A percentile compares a stretch with the other conserved stretches of the same genome.
phyloP scores from a whole-genome alignment of 1,139 yeast species.

The Kazachstania sp. region DNA sequence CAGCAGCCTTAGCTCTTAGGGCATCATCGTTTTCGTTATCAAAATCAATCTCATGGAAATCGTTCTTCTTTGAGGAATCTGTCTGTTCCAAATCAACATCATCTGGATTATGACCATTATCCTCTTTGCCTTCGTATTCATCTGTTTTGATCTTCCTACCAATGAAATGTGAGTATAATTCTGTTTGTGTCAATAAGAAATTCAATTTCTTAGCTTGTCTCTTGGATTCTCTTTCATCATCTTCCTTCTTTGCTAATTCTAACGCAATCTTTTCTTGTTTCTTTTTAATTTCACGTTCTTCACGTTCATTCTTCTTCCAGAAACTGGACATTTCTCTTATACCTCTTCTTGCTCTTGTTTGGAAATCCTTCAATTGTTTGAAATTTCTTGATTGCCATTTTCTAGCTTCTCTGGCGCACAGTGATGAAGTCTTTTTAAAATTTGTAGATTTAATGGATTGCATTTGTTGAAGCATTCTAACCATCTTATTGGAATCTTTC shows the following conservation, averaged over 20 bases:
- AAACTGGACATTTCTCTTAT: slow-evolving; percentile 97
- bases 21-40: slow-evolving; percentile 85
- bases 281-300: slow-evolving; percentile 81
- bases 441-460: slow-evolving; percentile 71
- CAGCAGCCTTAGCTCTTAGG: slow-evolving; percentile 74
- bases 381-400: slow-evolving; percentile 92
- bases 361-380: slow-evolving; percentile 83
- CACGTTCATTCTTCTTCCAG: slow-evolving; percentile 96
- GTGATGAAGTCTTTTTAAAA: slow-evolving; percentile 73
- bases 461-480: slow-evolving; percentile 68
- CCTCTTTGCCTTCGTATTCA: slow-evolving; percentile 64
- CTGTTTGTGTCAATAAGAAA: slow-evolving; percentile 94
- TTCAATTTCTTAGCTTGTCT: slow-evolving; percentile 92
- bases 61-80: slow-evolving; percentile 39
- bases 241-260: slow-evolving; percentile 85
- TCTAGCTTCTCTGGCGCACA: slow-evolving; percentile 91
- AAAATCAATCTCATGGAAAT: slow-evolving; percentile 65
- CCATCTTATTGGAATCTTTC: slow-evolving; percentile 85
- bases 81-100: slow-evolving; percentile 31
- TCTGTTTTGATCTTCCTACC: slow-evolving; percentile 87
- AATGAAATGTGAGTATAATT: slow-evolving; percentile 90
- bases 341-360: slow-evolving; percentile 88
- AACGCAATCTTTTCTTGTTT: slow-evolving; percentile 87
- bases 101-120: slow-evolving; percentile 19
- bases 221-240: slow-evolving; percentile 88